Evolutionary conservation across 495 filamentous ascomycete genomes (phyloP).

Genomic region (Penicillium lagena): DNA sequence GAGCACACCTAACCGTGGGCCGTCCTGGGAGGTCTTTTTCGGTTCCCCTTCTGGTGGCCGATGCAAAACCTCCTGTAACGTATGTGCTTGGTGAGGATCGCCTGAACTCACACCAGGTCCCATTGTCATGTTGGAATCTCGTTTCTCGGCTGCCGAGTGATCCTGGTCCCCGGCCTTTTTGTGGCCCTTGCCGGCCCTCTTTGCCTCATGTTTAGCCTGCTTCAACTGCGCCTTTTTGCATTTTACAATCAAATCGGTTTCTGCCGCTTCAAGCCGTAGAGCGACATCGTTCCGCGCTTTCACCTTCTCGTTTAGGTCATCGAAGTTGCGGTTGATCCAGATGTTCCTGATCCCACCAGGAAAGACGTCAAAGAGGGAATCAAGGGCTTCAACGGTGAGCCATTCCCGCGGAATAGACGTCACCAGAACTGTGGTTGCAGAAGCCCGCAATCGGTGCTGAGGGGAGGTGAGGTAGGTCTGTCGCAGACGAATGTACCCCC

Average conservation of each 20-base stretch:
- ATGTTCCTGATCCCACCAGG: slow-evolving; percentile 94
- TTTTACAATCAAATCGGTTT: slow-evolving; percentile 73
- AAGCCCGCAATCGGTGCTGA: slow-evolving; percentile 90
- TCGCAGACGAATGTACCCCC: slow-evolving; percentile 87
- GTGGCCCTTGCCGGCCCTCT: slow-evolving; percentile 48
- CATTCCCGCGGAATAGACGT: slow-evolving; percentile 84
- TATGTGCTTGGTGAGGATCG: slow-evolving; percentile 74
- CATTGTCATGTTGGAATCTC: slow-evolving; percentile 56
- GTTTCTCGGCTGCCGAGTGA: slow-evolving; percentile 39
- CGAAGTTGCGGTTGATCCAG: slow-evolving; percentile 92
- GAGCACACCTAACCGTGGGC: slow-evolving; percentile 18
- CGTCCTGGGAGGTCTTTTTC: slow-evolving; percentile 21
- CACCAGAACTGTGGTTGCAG: slow-evolving; percentile 91
- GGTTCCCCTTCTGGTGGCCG: slow-evolving; percentile 9
- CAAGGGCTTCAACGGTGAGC: slow-evolving; percentile 73
- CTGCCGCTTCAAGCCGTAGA: slow-evolving; percentile 66
- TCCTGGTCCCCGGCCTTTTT: slow-evolving; percentile 45
- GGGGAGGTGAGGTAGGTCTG: slow-evolving; percentile 95
- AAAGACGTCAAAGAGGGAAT: slow-evolving; percentile 90
- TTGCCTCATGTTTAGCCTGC: slow-evolving; percentile 55
- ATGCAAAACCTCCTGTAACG: slow-evolving; percentile 58
- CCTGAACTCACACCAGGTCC: slow-evolving; percentile 74
- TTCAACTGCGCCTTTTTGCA: slow-evolving; percentile 74
- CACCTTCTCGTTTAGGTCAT: slow-evolving; percentile 82
- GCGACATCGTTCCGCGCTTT: slow-evolving; percentile 68